Evolutionary conservation across 1,139 yeast species (phyloP).

Genomic region (Kodamaea arcana): DNA sequence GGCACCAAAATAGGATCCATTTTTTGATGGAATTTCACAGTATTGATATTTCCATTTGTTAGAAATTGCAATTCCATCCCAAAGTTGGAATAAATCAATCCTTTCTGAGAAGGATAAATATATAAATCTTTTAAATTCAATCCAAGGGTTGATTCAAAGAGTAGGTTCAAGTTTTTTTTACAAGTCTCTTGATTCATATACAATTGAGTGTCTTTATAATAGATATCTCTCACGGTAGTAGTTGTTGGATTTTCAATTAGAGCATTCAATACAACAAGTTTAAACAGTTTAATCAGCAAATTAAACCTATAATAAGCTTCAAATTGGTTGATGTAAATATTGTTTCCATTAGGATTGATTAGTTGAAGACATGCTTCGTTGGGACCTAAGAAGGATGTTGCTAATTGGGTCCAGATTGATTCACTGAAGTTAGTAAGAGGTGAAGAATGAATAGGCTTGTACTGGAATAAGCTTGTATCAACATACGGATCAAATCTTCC

Average conservation of each 20-base stretch:
- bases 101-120: constrained; percentile 61
- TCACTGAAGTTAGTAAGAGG: too few relatives aligned
- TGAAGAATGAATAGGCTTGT: too few relatives aligned
- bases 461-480: too few relatives aligned
- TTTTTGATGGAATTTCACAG: constrained; percentile 6
- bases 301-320: constrained; percentile 5
- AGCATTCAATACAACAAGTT: constrained; percentile 18
- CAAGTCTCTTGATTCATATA: constrained; percentile 48
- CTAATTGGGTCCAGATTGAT: neutral
- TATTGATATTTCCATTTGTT: constrained; percentile 6
- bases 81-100: constrained; percentile 40
- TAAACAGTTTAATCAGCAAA: constrained; percentile 15
- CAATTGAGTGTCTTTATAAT: constrained; percentile 57
- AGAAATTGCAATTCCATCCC: constrained; percentile 12
- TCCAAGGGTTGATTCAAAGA: constrained; percentile 26
- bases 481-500: too few relatives aligned
- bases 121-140: constrained; percentile 31
- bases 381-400: neutral
- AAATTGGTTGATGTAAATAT: constrained; percentile 5
- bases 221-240: constrained; percentile 61
- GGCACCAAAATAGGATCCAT: constrained; percentile 28
- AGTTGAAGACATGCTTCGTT: constrained; percentile 2
- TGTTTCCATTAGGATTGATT: constrained; percentile 1
- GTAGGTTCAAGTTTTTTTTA: constrained; percentile 33
- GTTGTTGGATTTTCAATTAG: constrained; percentile 9